Conservation (phyloP, 1,139 yeast species). For the Pichia sp. region DNA sequence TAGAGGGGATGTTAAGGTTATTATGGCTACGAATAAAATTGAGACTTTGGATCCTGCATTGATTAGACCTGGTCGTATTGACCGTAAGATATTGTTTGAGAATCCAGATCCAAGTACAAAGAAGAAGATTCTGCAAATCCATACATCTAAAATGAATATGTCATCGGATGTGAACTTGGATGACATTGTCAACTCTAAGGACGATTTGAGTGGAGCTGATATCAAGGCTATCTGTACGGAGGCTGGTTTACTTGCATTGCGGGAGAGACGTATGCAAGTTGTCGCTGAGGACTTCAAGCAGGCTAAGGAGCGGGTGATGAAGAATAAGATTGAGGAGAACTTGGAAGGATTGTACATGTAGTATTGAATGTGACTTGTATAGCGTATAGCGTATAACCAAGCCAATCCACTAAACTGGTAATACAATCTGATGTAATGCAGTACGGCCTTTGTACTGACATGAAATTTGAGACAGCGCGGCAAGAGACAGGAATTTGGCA, state of each 20-base stretch:
- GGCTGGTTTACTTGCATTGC: slow-evolving; percentile 77
- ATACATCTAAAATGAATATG: slow-evolving; percentile 91
- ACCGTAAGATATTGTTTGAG: slow-evolving; percentile 92
- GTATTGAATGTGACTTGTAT: slow-evolving; percentile 4
- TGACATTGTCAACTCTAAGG: slow-evolving; percentile 84
- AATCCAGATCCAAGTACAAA: slow-evolving; percentile 92
- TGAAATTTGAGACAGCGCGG: too few species aligned
- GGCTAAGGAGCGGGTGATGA: slow-evolving; percentile 95
- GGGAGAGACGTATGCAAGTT: slow-evolving; percentile 98
- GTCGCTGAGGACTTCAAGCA: slow-evolving; percentile 90
- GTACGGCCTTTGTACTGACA: too few species aligned
- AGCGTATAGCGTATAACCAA: too few species aligned
- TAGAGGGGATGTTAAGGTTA: slow-evolving; percentile 96
- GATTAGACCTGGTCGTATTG: slow-evolving; percentile 98
- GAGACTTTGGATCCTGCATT: slow-evolving; percentile 96
- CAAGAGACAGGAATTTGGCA: too few species aligned
- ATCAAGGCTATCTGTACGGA: slow-evolving; percentile 92
- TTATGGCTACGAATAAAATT: slow-evolving; percentile 97
- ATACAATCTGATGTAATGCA: too few species aligned
- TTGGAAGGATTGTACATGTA: slow-evolving; percentile 90
- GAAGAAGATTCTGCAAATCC: slow-evolving; percentile 88
- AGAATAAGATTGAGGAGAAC: slow-evolving; percentile 95
- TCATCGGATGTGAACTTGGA: slow-evolving; percentile 88
- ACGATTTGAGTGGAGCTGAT: slow-evolving; percentile 96
- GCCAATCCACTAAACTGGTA: too few species aligned